A percentile compares a stretch with the other conserved stretches of the same genome.
Conservation (phyloP, 164 flowering plant genomes). For the Magnolia kwangsiensis region DNA sequence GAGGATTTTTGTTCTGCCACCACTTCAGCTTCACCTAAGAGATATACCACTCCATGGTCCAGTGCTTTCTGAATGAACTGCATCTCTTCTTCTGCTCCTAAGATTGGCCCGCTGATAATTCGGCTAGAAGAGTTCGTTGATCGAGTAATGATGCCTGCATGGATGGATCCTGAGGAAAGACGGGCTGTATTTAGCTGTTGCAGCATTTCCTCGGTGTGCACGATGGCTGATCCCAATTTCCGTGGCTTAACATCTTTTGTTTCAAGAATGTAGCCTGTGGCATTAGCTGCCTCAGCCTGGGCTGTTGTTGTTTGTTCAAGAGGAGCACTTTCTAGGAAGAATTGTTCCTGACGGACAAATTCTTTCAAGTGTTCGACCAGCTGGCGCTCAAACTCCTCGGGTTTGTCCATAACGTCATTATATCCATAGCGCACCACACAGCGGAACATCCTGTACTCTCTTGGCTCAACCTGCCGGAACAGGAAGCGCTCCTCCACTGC, state of each 20-base stretch:
- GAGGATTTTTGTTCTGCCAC: constrained; percentile 49
- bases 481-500: constrained; percentile 55
- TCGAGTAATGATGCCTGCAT: constrained; percentile 8
- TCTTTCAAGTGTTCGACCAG: constrained; percentile 49
- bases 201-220: constrained; percentile 25
- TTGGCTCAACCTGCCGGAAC: constrained; percentile 55
- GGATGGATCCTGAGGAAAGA: constrained; percentile 37
- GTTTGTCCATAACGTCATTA: constrained; percentile 38
- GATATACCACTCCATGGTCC: constrained; percentile 64
- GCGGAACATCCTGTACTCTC: constrained; percentile 51
- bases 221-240: constrained; percentile 17
- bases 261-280: constrained; percentile 18
- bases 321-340: constrained; percentile 26
- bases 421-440: constrained; percentile 77
- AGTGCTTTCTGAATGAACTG: constrained; percentile 45
- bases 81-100: constrained; percentile 46
- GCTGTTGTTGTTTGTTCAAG: constrained; percentile 4
- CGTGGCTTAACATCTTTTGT: constrained; percentile 15
- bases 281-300: constrained; percentile 15
- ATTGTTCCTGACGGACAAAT: constrained; percentile 45
- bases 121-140: constrained; percentile 31
- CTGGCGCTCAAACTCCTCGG: constrained; percentile 44
- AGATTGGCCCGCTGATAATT: constrained; percentile 17
- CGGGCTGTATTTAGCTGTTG: constrained; percentile 16
- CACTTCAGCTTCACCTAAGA: constrained; percentile 73